These are phyloP conservation scores for Zygosaccharomyces pseudorouxii DNA, from an alignment of 805 yeast genomes.

Conservation along the genomic window DNA sequence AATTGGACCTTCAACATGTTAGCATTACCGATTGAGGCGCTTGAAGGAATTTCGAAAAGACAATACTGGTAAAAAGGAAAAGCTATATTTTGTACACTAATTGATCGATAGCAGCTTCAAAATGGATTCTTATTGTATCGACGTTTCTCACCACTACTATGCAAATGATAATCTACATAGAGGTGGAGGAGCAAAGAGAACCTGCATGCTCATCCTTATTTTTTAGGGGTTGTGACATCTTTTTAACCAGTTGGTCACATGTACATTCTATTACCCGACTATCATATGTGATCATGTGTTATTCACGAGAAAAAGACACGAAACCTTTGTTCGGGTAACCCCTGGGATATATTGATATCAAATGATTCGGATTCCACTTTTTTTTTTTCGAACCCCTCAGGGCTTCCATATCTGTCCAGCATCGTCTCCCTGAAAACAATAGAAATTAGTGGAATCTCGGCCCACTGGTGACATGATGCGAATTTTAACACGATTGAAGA, in stretches of 20 bases:
- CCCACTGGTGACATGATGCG: slow-evolving; percentile 5
- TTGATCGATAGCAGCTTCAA: not conserved
- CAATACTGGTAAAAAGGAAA: not conserved
- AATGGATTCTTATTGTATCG: no score
- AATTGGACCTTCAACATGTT: not conserved
- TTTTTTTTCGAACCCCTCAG: slow-evolving; percentile 1
- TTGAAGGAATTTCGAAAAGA: not conserved
- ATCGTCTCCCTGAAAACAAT: not conserved
- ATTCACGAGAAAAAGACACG: not conserved
- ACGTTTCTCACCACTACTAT: no score
- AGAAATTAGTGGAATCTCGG: slow-evolving; percentile 4
- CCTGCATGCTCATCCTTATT: not conserved
- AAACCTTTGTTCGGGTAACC: not conserved
- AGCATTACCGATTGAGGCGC: not conserved
- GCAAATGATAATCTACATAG: no score
- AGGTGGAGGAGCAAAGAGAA: not conserved
- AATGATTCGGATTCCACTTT: slow-evolving; percentile 1
- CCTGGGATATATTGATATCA: not conserved
- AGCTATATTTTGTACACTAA: not conserved
- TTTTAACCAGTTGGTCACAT: no score
- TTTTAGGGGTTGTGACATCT: not conserved
- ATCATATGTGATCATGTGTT: not conserved
- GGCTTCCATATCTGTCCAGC: not conserved
- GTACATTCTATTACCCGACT: not conserved
- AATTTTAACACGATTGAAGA: slow-evolving; percentile 1